Conservation (phyloP, 768 basidiomycete species). For the Terana coerulea region DNA sequence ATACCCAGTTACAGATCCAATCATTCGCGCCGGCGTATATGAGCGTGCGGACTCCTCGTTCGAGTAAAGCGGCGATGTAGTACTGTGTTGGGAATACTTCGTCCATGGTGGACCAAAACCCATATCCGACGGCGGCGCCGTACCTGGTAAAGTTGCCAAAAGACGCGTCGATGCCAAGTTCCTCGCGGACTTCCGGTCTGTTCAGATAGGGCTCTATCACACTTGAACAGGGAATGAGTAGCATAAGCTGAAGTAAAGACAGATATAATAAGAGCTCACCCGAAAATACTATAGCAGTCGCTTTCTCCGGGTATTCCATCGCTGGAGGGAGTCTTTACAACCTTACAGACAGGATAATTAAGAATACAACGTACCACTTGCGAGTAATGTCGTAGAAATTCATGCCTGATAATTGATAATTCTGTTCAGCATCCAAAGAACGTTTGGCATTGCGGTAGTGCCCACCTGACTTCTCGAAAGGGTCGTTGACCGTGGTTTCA, state of each 20-base stretch:
- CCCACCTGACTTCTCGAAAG: conserved; percentile 32
- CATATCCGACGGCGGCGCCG: conserved; percentile 37
- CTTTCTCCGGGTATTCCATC: conserved; percentile 42
- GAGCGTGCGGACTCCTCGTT: conserved; percentile 45
- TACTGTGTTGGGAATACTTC: conserved; percentile 19
- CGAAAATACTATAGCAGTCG: conserved; percentile 54
- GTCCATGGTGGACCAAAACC: conserved; percentile 25
- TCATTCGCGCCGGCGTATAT: conserved; percentile 53
- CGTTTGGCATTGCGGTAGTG: not conserved
- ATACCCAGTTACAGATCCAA: conserved; percentile 55
- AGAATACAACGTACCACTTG: not conserved
- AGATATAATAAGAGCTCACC: not conserved
- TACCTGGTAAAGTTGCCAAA: conserved; percentile 24
- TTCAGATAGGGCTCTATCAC: conserved; percentile 59
- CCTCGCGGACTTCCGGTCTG: conserved; percentile 44
- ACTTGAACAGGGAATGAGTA: no score
- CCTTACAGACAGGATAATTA: not conserved
- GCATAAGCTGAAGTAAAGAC: not conserved
- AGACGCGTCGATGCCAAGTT: conserved; percentile 60
- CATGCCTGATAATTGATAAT: conserved; percentile 23
- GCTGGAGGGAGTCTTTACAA: conserved; percentile 25
- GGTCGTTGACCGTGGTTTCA: conserved; percentile 19
- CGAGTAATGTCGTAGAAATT: conserved; percentile 72
- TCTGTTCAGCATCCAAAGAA: not conserved
- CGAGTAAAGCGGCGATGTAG: conserved; percentile 48